Conservation (phyloP, 345 rosid species). For the Euphorbia lathyris region DNA sequence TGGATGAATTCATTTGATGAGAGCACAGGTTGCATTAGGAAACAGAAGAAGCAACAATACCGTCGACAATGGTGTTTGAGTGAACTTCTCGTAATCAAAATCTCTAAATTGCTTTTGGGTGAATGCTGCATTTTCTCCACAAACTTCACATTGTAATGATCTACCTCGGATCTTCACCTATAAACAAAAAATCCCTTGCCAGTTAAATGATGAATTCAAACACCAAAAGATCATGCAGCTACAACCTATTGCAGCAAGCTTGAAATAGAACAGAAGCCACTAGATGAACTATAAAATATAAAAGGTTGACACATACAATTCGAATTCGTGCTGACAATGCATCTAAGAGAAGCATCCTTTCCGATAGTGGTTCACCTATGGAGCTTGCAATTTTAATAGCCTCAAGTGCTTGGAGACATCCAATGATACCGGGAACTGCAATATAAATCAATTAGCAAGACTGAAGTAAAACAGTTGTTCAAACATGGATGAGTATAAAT, state of each 20-base stretch:
- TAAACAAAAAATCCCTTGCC: constrained; percentile 11
- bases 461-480: neutral
- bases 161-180: constrained; percentile 85
- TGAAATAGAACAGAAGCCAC: neutral
- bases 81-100: constrained; percentile 87
- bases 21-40: neutral
- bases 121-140: constrained; percentile 67
- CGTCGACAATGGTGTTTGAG: constrained; percentile 60
- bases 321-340: constrained; percentile 83
- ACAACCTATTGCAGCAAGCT: neutral
- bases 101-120: constrained; percentile 48
- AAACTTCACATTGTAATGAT: constrained; percentile 64
- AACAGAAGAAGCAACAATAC: constrained; percentile 30
- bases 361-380: constrained; percentile 85
- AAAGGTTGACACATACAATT: constrained; percentile 42
- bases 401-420: constrained; percentile 97
- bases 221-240: neutral
- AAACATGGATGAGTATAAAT: neutral
- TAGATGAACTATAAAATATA: neutral
- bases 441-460: neutral
- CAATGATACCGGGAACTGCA: constrained; percentile 90
- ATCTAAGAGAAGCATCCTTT: constrained; percentile 88
- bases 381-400: constrained; percentile 81
- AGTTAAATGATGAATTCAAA: constrained; percentile 4
- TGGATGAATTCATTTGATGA: neutral